These are phyloP conservation scores for Stereum hirsutum DNA, from an alignment of 1,284 basidiomycete genomes.

Conservation along the genomic window DNA sequence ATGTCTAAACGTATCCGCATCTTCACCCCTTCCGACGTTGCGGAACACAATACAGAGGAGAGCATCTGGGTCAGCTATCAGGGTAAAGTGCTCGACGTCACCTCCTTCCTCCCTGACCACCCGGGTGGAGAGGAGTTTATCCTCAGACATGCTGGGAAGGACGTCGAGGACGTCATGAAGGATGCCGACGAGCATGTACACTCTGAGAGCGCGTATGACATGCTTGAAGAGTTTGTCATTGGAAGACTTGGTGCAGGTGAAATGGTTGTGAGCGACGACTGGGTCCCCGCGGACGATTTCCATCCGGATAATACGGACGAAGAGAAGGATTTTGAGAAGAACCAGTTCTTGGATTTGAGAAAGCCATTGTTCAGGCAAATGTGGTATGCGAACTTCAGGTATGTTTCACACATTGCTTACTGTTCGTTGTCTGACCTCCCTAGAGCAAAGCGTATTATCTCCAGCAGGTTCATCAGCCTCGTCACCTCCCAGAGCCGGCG, in stretches of 20 bases:
- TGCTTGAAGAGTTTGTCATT: conserved; percentile 82
- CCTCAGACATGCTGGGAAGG: conserved; percentile 75
- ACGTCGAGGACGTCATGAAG: conserved; percentile 78
- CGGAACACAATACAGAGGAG: conserved; percentile 37
- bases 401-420: too few species aligned
- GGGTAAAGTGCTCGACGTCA: conserved; percentile 76
- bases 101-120: conserved; percentile 69
- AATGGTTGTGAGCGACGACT: conserved; percentile 73
- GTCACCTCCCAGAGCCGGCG: conserved; percentile 83
- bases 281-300: conserved; percentile 84
- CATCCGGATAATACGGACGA: conserved; percentile 82
- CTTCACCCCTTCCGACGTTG: conserved; percentile 65
- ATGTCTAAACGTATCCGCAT: conserved; percentile 65
- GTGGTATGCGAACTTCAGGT: conserved; percentile 77
- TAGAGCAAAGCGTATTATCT: conserved; percentile 90
- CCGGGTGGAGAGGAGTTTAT: conserved; percentile 83
- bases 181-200: conserved; percentile 85
- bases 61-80: conserved; percentile 72
- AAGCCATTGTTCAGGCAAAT: conserved; percentile 83
- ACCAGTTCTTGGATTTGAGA: conserved; percentile 88
- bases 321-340: conserved; percentile 73
- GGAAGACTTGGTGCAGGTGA: conserved; percentile 74
- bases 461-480: conserved; percentile 92
- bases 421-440: too few species aligned
- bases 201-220: conserved; percentile 85